Evolutionary conservation across 208 protist species (phyloP), one percentile per base, ranked within the genome.

Genomic region (Leishmania amazonensis): DNA sequence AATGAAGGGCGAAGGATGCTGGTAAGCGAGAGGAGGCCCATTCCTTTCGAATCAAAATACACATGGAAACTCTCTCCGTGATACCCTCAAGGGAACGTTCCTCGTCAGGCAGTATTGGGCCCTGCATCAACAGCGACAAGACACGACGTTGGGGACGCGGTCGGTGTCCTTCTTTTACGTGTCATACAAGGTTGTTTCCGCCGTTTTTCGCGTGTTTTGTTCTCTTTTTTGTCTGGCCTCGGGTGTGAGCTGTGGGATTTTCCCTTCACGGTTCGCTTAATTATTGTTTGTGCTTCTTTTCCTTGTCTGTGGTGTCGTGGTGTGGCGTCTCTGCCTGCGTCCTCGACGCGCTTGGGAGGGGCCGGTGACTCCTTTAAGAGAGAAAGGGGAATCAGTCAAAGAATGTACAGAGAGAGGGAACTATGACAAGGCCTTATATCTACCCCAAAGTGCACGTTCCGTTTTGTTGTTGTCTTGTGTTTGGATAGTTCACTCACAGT

Each of bases 211-310:
- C 24, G 24, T 47, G 42, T 38, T 74, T 76, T 45, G 11, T 42
- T 54, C 53, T 24, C 47, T 38, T 19, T n/a, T 31, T n/a, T 24
- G 57, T 9, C 15, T 17, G 47, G 21, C 17, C n/a, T 38, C 47
- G 47, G 28, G 42, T 76, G 31, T 40, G 47, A 7, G n/a, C 28
- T 35, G 60, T 38, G 40, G 13, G 70, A 54, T 49, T 49, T 76
- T 49, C 53, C 47, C 68, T 67, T 42, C 38, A 51, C 62, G 19
- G 62, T 21, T 57, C 62, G 53, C 40, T 38, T 79, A 49, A 35
- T 67, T 72, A n/a, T 28, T 60, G 54, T 80, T 21, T 79, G 60
- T 54, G 58, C 47, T 75, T 75, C 42, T 79, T 40, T 76, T 84
- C 38, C 47, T 49, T 72, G n/a, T 21, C 1, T n/a, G 28, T 75